phyloP scores from a whole-genome alignment of 176 grass and related monocot species.

The Bolboschoenus planiculmis region DNA sequence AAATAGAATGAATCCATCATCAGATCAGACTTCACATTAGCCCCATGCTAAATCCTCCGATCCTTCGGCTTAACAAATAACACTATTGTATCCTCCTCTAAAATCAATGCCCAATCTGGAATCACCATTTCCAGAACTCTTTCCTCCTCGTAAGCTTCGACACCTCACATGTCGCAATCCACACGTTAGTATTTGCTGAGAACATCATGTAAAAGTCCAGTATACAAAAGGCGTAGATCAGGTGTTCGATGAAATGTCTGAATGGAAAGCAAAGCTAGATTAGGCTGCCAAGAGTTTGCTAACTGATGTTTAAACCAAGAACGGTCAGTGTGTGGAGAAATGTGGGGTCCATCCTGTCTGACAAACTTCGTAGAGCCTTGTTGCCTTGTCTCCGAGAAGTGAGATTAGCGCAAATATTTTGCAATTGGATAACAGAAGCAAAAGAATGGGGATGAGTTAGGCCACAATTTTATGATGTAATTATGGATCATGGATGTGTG shows the following conservation, averaged over 20 bases:
- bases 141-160: neutral
- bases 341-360: neutral
- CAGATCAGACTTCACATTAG: too few relatives aligned
- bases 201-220: slow-evolving; percentile 18
- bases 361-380: neutral
- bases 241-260: slow-evolving; percentile 62
- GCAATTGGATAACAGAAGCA: neutral
- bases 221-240: slow-evolving; percentile 52
- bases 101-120: too few relatives aligned
- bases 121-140: neutral
- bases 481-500: neutral
- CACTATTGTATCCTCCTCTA: too few relatives aligned
- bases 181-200: neutral
- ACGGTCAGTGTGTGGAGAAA: neutral
- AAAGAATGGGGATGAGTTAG: neutral
- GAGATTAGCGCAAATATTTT: neutral
- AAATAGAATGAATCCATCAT: too few relatives aligned
- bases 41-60: too few relatives aligned
- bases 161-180: neutral
- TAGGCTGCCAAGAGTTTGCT: slow-evolving; percentile 58
- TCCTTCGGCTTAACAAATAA: too few relatives aligned
- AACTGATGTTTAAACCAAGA: slow-evolving; percentile 41
- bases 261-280: slow-evolving; percentile 40
- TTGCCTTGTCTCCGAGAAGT: neutral
- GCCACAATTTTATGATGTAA: too few relatives aligned